phyloP scores from a whole-genome alignment of 2,329 filamentous ascomycete genomes.

The Colletotrichum scovillei region DNA sequence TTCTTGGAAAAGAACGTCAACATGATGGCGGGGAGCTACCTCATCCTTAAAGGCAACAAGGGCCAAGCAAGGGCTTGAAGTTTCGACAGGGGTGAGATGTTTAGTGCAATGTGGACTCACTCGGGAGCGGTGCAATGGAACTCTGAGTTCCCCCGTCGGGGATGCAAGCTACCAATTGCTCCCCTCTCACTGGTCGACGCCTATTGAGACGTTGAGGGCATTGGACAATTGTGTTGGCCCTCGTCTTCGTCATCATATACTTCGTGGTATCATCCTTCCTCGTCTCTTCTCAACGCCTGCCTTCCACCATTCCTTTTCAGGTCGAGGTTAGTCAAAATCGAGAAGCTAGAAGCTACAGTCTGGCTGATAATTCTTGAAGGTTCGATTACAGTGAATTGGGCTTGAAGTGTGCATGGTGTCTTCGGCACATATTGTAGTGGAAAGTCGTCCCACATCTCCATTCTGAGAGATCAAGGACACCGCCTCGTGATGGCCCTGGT shows the following conservation, averaged over 20 bases:
- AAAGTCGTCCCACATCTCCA: background rate
- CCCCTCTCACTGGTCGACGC: background rate
- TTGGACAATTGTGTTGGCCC: background rate
- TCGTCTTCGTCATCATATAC: background rate
- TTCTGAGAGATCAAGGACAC: background rate
- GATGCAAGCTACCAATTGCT: background rate
- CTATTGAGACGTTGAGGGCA: background rate
- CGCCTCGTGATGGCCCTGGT: conserved; percentile 10
- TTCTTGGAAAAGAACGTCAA: background rate
- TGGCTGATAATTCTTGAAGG: no score
- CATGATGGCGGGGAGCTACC: background rate
- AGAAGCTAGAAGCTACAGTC: background rate
- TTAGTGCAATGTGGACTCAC: background rate
- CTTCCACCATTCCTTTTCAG: background rate
- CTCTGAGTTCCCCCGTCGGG: background rate
- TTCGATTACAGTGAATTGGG: no score
- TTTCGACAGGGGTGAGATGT: background rate
- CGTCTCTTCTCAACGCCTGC: background rate
- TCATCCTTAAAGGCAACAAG: background rate
- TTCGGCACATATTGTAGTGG: background rate
- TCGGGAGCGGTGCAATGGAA: background rate
- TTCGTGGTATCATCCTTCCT: background rate
- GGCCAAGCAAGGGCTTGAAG: background rate
- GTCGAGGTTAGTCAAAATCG: background rate
- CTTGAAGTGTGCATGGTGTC: background rate